Conservation (phyloP, 2,329 filamentous ascomycete genomes). For the Fusarium longipes region DNA sequence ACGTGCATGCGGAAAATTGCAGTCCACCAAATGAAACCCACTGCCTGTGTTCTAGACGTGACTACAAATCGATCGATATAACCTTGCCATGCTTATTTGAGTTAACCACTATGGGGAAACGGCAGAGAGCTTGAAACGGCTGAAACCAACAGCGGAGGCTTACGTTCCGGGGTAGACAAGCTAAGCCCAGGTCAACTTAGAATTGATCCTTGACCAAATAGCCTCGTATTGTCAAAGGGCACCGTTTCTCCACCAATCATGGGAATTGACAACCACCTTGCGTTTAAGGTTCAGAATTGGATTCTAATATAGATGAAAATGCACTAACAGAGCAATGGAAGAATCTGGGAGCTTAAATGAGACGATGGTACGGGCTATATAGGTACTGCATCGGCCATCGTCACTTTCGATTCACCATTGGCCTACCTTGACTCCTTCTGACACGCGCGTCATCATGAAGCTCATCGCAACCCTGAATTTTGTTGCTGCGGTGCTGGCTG, state of each 20-base stretch:
- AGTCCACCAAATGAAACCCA: conserved; percentile 3
- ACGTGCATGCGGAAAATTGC: not conserved
- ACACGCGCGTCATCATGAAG: conserved; percentile 30
- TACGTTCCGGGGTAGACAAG: conserved; percentile 9
- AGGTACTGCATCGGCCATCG: not conserved
- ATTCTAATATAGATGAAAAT: not conserved
- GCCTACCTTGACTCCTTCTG: not conserved
- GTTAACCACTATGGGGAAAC: not conserved
- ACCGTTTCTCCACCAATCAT: conserved; percentile 34
- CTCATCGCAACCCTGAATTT: conserved; percentile 27
- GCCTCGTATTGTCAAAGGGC: not conserved
- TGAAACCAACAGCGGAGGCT: conserved; percentile 33
- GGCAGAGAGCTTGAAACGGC: conserved; percentile 22
- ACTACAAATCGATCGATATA: not conserved
- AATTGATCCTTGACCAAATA: not conserved
- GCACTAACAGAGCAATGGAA: not conserved
- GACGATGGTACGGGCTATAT: conserved; percentile 6
- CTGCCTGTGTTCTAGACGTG: not conserved
- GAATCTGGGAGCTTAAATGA: not conserved
- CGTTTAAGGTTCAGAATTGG: not conserved
- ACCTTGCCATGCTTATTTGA: not conserved
- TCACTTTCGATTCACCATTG: not conserved
- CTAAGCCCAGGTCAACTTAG: not conserved
- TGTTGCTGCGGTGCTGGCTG: conserved; percentile 44
- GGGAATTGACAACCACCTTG: too few species aligned